Percentiles rank a stretch among this genome's conserved stretches.
phyloP scores from a whole-genome alignment of 2,329 filamentous ascomycete genomes.

The Ophiosphaerella herpotricha region DNA sequence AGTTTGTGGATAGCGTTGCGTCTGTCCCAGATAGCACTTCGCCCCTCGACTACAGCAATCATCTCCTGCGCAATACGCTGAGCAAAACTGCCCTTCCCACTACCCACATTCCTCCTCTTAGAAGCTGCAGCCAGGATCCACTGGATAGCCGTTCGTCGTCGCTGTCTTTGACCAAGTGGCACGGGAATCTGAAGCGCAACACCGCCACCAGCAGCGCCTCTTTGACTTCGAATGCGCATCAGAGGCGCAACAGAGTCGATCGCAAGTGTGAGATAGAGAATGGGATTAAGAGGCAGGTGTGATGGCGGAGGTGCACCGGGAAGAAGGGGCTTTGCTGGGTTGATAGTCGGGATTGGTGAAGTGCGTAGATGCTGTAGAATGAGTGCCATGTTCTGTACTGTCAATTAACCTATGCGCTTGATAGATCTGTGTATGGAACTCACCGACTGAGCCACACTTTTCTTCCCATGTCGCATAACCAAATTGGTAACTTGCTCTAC shows the following conservation, averaged over 20 bases:
- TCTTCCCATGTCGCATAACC: conserved; percentile 89
- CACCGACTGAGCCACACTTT: conserved; percentile 87
- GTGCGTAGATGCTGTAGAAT: conserved; percentile 86
- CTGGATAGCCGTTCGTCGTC: conserved; percentile 75
- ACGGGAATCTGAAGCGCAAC: conserved; percentile 79
- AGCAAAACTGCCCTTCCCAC: conserved; percentile 73
- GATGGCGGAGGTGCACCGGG: conserved; percentile 76
- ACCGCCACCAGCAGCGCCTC: conserved; percentile 84
- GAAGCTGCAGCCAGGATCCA: conserved; percentile 89
- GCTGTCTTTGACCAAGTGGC: conserved; percentile 74
- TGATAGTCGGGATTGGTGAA: conserved; percentile 75
- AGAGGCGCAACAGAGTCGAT: conserved; percentile 93
- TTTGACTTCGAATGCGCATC: conserved; percentile 75
- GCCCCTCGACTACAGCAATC: conserved; percentile 84
- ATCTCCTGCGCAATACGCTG: conserved; percentile 83
- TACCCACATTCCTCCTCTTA: conserved; percentile 75
- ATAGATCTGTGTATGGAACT: conserved; percentile 32
- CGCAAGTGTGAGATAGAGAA: conserved; percentile 85
- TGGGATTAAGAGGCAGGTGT: conserved; percentile 85
- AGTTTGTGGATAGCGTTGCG: conserved; percentile 78
- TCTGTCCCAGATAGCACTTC: conserved; percentile 82
- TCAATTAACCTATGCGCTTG: not conserved
- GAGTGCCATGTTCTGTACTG: conserved; percentile 74
- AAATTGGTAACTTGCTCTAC: conserved; percentile 86
- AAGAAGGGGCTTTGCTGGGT: conserved; percentile 71